Evolutionary conservation across 257 asterid genomes (phyloP), one percentile per base, ranked within the genome.

Genomic region (Leonotis leonurus): DNA sequence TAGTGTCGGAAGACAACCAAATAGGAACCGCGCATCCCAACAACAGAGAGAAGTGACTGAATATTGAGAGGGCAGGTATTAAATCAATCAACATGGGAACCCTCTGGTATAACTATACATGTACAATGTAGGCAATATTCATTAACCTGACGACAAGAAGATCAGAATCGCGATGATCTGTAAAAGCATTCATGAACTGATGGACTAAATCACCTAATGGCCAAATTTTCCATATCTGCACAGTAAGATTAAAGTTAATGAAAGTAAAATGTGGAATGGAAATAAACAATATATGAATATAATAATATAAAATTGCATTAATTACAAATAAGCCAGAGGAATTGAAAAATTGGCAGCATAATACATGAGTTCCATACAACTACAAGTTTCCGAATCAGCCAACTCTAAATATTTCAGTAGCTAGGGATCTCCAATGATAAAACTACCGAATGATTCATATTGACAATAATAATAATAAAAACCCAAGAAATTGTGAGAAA

Each of bases 151-250:
- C 92, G 68, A 93, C 76, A 56, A 93, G 94, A 73, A 93, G 89
- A 77, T 93, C 99, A 40, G 97, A 89, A 76, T 93, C 99, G 70
- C 99, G 99, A 70, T 89, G 99, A 74, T 93, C 99, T 1, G 96
- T 93, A 60, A 93, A 93, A 41, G 96, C 99, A 77, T 75, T 93
- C 99, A 89, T 93, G 78, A 93, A 89, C 64, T 87, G 94, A 75
- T 87, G 90, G 70, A 93, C 84, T 40, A 83, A 78, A 58, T 83
- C 81, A 64, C 97, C 99, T 56, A 93, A 60, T 45, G 96, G 97
- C 97, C 97, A 93, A 58, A 89, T 81, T 79, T 86, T 86, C 97
- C 97, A 93, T 75, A 85, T 75, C 97, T 93, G 76, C 65, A 71
- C 46, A 74, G 62, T 7, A 40, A 40, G 58, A 64, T 40, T 55